Evolutionary conservation across 2,329 filamentous ascomycete species (phyloP), one percentile per base, ranked within the genome.

Genomic region (Xylariaceae sp.): DNA sequence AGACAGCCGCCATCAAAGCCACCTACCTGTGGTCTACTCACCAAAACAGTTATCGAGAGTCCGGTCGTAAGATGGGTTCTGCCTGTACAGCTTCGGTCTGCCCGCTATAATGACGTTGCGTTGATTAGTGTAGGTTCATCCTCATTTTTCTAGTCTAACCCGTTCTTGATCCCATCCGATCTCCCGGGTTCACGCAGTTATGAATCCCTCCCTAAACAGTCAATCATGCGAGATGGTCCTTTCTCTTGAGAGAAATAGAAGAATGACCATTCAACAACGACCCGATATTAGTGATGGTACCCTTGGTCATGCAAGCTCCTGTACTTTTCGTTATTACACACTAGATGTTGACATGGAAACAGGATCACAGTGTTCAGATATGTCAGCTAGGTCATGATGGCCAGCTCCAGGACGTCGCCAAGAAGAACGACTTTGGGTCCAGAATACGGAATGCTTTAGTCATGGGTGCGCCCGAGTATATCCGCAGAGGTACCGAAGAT

Each of bases 301-400:
- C 32, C 32, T 37, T 37, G 12, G 3, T 37, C 12, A 37, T 37
- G 32, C 32, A 37, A 37, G 32, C 7, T 26, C 23, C 12, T 14
- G 3, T 67, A 48, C 18, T 14, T 41, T 56, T 37, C 50, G 43
- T 56, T 37, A 49, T 16, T 20, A 52, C 40, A 6, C n/a, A 29
- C 4, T 26, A 26, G 23, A 19, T 29, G 10, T 54, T 65, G 32
- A 63, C 59, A 14, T 54, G 18, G 40, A 45, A 23, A 54, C 59
- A 89, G 86, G 89, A 96, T 63, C 83, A 89, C 60, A 90, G 86
- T 65, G 82, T 99, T 44, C 88, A 93, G 63, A 85, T 98, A 61
- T 89, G 87, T 65, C 89, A 96, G 70, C 82, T 95, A 2, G 79
- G 80, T 4, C 78, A 79, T 44, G 84, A 89, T 68, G 87, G 87